phyloP scores from a whole-genome alignment of 306 rosid species.

The Gynostemma pentaphyllum region DNA sequence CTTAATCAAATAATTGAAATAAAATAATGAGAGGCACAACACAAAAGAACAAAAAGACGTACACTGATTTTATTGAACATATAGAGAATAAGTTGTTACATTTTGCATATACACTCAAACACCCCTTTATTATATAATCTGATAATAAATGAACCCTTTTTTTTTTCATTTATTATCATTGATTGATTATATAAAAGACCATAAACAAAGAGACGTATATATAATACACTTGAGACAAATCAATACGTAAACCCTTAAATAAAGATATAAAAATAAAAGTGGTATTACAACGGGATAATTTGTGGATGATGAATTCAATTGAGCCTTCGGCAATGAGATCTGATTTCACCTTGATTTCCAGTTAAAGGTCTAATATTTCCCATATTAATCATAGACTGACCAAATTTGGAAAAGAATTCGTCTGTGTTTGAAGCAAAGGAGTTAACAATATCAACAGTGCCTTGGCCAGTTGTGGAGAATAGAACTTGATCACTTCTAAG shows the following conservation, averaged over 20 bases:
- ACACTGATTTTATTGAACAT: neutral
- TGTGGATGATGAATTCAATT: constrained; percentile 17
- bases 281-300: no score
- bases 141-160: no score
- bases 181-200: no score
- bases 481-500: constrained; percentile 30
- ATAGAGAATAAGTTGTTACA: neutral
- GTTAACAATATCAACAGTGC: constrained; percentile 20
- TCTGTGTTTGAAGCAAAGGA: constrained; percentile 17
- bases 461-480: constrained; percentile 19
- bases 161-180: no score
- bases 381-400: constrained; percentile 36
- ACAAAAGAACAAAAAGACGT: no score
- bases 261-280: no score
- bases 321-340: constrained; percentile 23
- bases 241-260: no score
- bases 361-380: constrained; percentile 26
- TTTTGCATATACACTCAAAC: neutral
- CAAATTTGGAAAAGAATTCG: constrained; percentile 28
- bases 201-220: no score
- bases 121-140: no score
- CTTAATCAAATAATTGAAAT: neutral
- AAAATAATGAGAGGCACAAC: neutral
- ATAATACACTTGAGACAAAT: no score
- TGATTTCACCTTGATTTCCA: constrained; percentile 29